These are phyloP conservation scores for Camellia oleifera DNA, from an alignment of 179 eudicot species.

Conservation along the genomic window DNA sequence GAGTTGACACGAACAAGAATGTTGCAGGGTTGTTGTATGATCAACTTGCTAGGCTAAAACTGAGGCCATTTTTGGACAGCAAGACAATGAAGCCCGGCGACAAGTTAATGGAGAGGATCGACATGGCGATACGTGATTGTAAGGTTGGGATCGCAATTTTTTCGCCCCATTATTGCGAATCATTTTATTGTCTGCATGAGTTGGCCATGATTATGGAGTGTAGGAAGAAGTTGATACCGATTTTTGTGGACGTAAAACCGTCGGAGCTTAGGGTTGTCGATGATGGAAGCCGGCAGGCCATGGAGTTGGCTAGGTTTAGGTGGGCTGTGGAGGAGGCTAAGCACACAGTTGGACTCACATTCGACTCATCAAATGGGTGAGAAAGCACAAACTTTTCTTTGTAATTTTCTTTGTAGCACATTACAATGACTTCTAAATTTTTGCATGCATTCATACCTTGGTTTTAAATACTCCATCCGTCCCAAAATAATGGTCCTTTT, in stretches of 20 bases:
- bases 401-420: too few relatives aligned
- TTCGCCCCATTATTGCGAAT: slow-evolving; percentile 69
- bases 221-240: slow-evolving; percentile 53
- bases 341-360: slow-evolving; percentile 61
- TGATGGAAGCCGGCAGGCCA: slow-evolving; percentile 18
- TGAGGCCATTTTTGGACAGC: slow-evolving; percentile 66
- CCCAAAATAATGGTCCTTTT: too few relatives aligned
- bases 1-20: slow-evolving; percentile 62
- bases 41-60: slow-evolving; percentile 28
- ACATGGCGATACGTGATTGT: slow-evolving; percentile 34
- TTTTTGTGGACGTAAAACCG: slow-evolving; percentile 71
- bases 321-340: slow-evolving; percentile 61
- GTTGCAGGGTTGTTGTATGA: slow-evolving; percentile 57
- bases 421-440: too few relatives aligned
- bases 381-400: neutral
- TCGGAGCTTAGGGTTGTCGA: slow-evolving; percentile 53
- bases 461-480: too few relatives aligned
- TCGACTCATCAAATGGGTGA: slow-evolving; percentile 61
- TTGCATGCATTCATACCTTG: too few relatives aligned
- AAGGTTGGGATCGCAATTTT: slow-evolving; percentile 44
- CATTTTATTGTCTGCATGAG: slow-evolving; percentile 73
- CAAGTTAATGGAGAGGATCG: slow-evolving; percentile 45
- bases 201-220: slow-evolving; percentile 56
- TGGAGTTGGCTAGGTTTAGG: slow-evolving; percentile 38
- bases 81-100: slow-evolving; percentile 80